Base-by-base conservation (phyloP, 1,139 yeast species). In the Candida neerlandica region DNA sequence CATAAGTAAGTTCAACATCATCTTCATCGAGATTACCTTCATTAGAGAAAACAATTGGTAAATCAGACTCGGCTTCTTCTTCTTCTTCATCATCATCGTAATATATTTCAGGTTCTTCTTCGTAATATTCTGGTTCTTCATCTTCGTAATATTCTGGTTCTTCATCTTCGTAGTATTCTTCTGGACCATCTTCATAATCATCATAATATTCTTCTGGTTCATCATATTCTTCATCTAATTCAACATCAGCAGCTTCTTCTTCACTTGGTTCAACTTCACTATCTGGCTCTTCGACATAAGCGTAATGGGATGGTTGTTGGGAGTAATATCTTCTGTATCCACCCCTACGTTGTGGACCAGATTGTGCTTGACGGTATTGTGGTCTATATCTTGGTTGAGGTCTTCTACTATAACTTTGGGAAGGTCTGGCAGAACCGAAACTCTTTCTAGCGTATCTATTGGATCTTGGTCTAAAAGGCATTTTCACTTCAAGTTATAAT, bases 251-350 rank as follows among this genome's bases (percentile, higher is more conserved):
- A 41, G 58, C 63, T 23, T 54, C 58, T 35, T 52, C 55, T 38
- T 57, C 63, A 30, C 56, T 58, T 32, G 57, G 63, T 37, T 66
- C 71, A 43, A 62, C 62, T 44, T 65, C 68, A 46, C 61, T 59
- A 44, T 61, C 71, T 46, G 78, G 78, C 54, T 73, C 78, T 62
- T 73, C 78, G 48, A 73, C 76, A 49, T 62, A 71, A 12, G 69
- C 78, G 48, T 64, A 60, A 45, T 67, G 63, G 27, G 54, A 50
- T 47, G 71, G 75, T 56, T 70, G 73, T 50, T 63, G 66, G 54
- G 69, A 69, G 54, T 66, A 69, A 51, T 71, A 70, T 41, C 64
- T 63, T 62, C 73, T 67, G 55, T 70, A 69, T 15, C 45, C 48
- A 23, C 44, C 37, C 18, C 47, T 45, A 19, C 30, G 16, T 37